Evolutionary conservation across 1,284 basidiomycete species (phyloP).

Genomic region (Cerrena zonata): DNA sequence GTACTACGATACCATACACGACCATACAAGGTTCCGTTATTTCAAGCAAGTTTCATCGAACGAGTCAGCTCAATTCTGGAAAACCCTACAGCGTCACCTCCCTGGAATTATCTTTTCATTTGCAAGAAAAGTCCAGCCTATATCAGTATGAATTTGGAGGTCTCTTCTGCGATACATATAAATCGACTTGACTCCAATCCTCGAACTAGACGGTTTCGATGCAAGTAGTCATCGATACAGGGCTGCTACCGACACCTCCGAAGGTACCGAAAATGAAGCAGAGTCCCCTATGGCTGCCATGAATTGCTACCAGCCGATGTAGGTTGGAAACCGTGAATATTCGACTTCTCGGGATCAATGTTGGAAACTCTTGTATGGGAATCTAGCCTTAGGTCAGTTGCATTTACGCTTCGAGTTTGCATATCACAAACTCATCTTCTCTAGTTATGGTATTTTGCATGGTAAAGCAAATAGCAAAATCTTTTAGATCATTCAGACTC

Average conservation of each 20-base stretch:
- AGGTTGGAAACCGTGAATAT: not conserved
- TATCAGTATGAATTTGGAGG: not conserved
- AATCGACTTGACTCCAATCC: too few relatives aligned
- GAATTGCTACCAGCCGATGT: slow-evolving; percentile 9
- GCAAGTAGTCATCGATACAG: too few relatives aligned
- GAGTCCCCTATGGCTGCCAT: slow-evolving; percentile 16
- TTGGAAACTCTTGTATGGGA: slow-evolving; percentile 4
- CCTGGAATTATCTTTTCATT: too few relatives aligned
- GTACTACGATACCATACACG: too few relatives aligned
- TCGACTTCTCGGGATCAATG: not conserved
- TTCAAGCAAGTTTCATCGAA: too few relatives aligned
- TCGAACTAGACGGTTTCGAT: too few relatives aligned
- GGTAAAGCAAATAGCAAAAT: not conserved
- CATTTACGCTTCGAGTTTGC: not conserved
- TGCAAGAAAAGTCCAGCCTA: too few relatives aligned
- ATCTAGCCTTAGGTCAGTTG: not conserved
- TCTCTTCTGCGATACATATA: too few relatives aligned
- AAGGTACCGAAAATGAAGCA: not conserved
- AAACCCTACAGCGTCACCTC: too few relatives aligned
- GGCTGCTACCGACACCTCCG: too few relatives aligned
- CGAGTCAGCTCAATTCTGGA: too few relatives aligned
- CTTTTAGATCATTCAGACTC: not conserved
- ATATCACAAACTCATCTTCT: not conserved
- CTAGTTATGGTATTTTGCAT: slow-evolving; percentile 5
- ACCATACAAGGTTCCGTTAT: too few relatives aligned